A percentile compares a stretch with the other conserved stretches of the same genome.
phyloP scores from a whole-genome alignment of 176 grass and related monocot species.

The Oryza meyeriana region DNA sequence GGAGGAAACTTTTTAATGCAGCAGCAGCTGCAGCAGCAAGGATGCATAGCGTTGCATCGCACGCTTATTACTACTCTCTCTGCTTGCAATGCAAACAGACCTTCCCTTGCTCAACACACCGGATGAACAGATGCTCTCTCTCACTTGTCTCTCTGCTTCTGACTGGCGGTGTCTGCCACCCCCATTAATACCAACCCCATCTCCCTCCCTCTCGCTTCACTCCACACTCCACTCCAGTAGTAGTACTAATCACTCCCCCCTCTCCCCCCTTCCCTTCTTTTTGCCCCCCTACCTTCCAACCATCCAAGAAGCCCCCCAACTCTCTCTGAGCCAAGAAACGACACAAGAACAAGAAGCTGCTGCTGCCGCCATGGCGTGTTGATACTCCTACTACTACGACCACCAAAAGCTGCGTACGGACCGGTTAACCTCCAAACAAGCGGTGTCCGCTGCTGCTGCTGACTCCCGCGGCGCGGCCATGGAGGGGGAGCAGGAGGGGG shows the following conservation, averaged over 20 bases:
- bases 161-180: neutral
- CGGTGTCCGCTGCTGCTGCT: neutral
- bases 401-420: slow-evolving; percentile 19
- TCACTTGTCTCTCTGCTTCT: neutral
- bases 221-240: neutral
- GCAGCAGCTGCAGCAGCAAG: slow-evolving; percentile 12
- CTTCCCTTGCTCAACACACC: neutral
- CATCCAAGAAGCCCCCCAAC: slow-evolving; percentile 35
- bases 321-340: slow-evolving; percentile 1
- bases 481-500: slow-evolving; percentile 17
- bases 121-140: neutral
- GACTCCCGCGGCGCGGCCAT: slow-evolving; percentile 1
- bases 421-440: slow-evolving; percentile 1
- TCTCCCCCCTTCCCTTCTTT: slow-evolving; percentile 37
- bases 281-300: slow-evolving; percentile 57
- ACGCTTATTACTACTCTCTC: neutral
- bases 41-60: neutral
- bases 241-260: neutral
- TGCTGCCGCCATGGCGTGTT: neutral
- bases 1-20: slow-evolving; percentile 50
- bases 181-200: slow-evolving; percentile 38
- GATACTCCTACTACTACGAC: neutral
- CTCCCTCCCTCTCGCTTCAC: slow-evolving; percentile 17
- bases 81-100: neutral
- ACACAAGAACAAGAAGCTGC: slow-evolving; percentile 23